Evolutionary conservation across 164 flowering plant genomes (phyloP).

Genomic region (Stephania cephalantha): DNA sequence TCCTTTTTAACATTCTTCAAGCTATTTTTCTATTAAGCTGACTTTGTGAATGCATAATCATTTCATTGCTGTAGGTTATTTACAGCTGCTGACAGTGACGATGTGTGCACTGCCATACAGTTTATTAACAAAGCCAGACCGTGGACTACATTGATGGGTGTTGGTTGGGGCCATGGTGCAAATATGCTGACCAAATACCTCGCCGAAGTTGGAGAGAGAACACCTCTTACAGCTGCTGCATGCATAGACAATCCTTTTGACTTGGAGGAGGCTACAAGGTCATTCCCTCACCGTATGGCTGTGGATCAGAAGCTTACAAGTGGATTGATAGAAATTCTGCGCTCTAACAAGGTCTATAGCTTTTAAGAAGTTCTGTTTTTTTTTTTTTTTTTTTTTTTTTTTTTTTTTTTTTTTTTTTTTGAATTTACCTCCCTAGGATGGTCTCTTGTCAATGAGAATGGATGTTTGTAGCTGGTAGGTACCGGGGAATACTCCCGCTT

Average conservation of each 20-base stretch:
- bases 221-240: constrained; percentile 87
- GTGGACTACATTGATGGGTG: constrained; percentile 77
- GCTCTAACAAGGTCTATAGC: constrained; percentile 64
- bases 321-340: constrained; percentile 72
- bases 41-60: constrained; percentile 20
- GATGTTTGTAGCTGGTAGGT: background rate
- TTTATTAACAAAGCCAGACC: constrained; percentile 75
- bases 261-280: constrained; percentile 68
- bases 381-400: background rate
- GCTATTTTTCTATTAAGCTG: background rate
- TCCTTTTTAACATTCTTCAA: background rate
- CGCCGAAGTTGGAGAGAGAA: constrained; percentile 73
- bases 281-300: constrained; percentile 37
- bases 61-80: constrained; percentile 79
- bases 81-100: constrained; percentile 99
- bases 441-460: background rate
- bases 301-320: constrained; percentile 50
- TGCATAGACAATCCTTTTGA: constrained; percentile 96
- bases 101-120: constrained; percentile 75
- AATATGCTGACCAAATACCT: constrained; percentile 95
- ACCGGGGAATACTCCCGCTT: background rate
- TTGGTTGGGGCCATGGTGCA: constrained; percentile 96
- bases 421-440: background rate
- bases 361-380: background rate
- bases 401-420: background rate